A percentile compares a stretch with the other conserved stretches of the same genome.
Evolutionary conservation across 169 alveolate genomes (phyloP).

Genomic region (Plasmodium gonderi): DNA sequence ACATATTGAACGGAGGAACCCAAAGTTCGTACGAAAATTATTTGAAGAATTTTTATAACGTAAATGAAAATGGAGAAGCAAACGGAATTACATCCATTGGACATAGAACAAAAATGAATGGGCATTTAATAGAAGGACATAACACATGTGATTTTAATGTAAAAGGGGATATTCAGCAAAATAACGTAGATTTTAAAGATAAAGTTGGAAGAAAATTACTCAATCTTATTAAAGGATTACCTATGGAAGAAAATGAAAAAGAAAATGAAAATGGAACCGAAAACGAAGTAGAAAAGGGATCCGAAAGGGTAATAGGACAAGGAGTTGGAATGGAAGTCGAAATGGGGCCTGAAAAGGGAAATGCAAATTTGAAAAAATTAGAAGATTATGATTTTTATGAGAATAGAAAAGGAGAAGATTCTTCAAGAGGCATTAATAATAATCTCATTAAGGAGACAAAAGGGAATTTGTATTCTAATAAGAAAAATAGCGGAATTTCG

Average conservation of each 20-base stretch:
- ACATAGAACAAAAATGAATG: not conserved
- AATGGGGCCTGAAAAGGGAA: not conserved
- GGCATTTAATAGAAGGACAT: not conserved
- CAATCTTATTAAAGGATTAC: slow-evolving; percentile 37
- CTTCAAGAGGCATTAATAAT: not conserved
- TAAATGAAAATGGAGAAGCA: not conserved
- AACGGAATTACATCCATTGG: not conserved
- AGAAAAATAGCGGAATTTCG: slow-evolving; percentile 11
- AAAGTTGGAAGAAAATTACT: slow-evolving; percentile 36
- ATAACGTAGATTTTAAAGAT: slow-evolving; percentile 5
- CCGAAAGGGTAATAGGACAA: too few relatives aligned
- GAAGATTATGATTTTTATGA: not conserved
- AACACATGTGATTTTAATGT: not conserved
- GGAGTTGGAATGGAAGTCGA: not conserved
- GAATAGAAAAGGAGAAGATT: not conserved
- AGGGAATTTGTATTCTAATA: not conserved
- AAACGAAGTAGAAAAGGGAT: too few relatives aligned
- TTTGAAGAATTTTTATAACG: not conserved
- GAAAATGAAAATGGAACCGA: not conserved
- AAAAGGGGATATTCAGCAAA: not conserved
- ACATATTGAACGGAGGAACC: not conserved
- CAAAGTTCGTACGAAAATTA: not conserved
- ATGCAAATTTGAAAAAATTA: not conserved
- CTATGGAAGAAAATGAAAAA: slow-evolving; percentile 5
- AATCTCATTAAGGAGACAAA: too few relatives aligned